These are phyloP conservation scores for Erodium chrysanthum DNA, from an alignment of 441 rosid species.

Conservation along the genomic window DNA sequence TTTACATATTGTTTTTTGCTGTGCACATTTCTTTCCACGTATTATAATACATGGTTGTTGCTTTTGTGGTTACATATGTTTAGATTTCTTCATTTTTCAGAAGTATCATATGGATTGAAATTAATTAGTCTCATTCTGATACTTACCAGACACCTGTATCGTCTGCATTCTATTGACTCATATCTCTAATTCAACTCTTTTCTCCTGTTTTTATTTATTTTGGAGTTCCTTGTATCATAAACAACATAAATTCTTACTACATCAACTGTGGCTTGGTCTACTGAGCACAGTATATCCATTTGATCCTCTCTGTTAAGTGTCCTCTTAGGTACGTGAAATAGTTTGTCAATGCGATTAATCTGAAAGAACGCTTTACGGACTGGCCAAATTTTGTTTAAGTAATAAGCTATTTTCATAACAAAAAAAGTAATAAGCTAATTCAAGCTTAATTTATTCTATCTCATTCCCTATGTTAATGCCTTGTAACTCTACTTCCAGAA, in stretches of 20 bases:
- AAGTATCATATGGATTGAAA: no score
- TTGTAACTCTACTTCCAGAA: background rate
- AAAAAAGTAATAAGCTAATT: background rate
- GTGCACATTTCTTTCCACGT: slow-evolving; percentile 9
- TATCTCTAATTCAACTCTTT: no score
- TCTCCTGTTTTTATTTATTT: background rate
- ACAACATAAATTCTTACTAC: background rate
- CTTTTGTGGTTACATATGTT: background rate
- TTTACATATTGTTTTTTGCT: slow-evolving; percentile 3
- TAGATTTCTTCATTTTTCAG: no score
- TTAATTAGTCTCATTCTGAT: no score
- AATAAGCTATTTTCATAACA: no score
- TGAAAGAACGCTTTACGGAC: background rate
- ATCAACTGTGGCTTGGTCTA: background rate
- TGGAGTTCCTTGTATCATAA: background rate
- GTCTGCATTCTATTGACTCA: no score
- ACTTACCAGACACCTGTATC: no score
- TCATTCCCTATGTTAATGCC: background rate
- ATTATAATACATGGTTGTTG: background rate
- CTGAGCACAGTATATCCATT: background rate
- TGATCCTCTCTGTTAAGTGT: background rate
- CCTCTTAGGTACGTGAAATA: background rate
- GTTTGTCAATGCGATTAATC: background rate
- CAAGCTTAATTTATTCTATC: background rate
- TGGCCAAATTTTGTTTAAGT: background rate